Base-by-base conservation (phyloP, 768 basidiomycete species). In the Trametes coccinea region DNA sequence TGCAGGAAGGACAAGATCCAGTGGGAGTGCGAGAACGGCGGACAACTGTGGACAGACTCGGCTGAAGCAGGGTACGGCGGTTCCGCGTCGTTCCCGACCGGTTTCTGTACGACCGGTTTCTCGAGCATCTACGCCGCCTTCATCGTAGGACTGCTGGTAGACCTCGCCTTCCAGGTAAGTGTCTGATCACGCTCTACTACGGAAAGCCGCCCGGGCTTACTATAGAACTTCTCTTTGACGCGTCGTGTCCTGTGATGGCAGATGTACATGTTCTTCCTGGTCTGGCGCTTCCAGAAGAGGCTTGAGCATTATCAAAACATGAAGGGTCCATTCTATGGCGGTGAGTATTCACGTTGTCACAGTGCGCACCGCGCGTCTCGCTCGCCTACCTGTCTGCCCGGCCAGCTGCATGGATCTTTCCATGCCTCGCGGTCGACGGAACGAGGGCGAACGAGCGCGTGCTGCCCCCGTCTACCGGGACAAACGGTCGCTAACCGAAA, bases 211-310 rank as follows among this genome's bases (percentile, higher is more conserved):
- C 66, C 56, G 62, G 33, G 67, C 64, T 60, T 16, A 60, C 55
- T 4, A 44, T 47, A 17, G 61, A 65, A 65, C 70, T 68, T 69
- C 73, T 70, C 61, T 41, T 56, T 44, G 37, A 49, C 62, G 44
- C 34, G 52, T 30, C 34, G 45, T 31, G 62, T 27, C 67, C 27
- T 65, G 41, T 53, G 53, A 50, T 64, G 41, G 53, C 67, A 89
- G 89, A 69, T 87, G 53, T 90, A 90, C 79, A 87, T 90, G 86
- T 84, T 81, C 73, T 89, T 90, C 79, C 75, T 89, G 73, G 79
- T 78, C 68, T 92, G 88, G 89, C 80, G 88, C 58, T 90, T 84
- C 82, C 81, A 82, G 68, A 88, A 85, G 73, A 78, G 86, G 67
- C 74, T 89, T 72, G 84, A 86, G 73, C 82, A 87, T 73, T 90